A percentile compares a stretch with the other conserved stretches of the same genome.
Evolutionary conservation across 169 alveolate genomes (phyloP).

Genomic region (Theileria orientalis): DNA sequence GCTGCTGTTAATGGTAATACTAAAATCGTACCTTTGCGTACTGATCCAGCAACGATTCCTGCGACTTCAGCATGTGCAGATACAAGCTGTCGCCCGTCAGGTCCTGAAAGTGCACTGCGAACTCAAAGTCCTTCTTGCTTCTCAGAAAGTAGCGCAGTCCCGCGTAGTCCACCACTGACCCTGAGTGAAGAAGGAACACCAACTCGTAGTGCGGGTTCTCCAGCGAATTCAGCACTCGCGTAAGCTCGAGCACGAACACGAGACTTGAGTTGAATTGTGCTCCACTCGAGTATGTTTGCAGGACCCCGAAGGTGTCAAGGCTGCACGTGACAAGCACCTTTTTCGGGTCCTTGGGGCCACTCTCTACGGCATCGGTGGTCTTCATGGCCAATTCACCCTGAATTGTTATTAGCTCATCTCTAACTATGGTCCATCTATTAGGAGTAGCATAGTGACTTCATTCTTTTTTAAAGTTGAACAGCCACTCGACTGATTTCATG

Average conservation of each 20-base stretch:
- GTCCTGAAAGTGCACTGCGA: constrained; percentile 46
- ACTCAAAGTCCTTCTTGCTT: constrained; percentile 28
- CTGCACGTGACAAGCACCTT: constrained; percentile 15
- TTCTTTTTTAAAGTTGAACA: too few relatives aligned
- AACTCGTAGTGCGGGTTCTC: constrained; percentile 19
- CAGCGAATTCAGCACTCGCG: not conserved
- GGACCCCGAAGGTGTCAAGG: constrained; percentile 36
- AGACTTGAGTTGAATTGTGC: constrained; percentile 34
- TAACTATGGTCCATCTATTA: not conserved
- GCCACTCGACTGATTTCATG: too few relatives aligned
- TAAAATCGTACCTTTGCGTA: too few relatives aligned
- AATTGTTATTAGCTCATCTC: not conserved
- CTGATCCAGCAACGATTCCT: not conserved
- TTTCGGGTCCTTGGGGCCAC: not conserved
- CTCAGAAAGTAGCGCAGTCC: constrained; percentile 36
- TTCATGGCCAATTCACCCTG: not conserved
- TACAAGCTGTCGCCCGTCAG: constrained; percentile 25
- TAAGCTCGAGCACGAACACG: constrained; percentile 33
- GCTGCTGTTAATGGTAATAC: too few relatives aligned
- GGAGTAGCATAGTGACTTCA: too few relatives aligned
- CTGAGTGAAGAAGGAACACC: constrained; percentile 27
- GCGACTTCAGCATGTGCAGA: constrained; percentile 5
- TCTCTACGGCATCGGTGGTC: not conserved
- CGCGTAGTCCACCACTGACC: constrained; percentile 32
- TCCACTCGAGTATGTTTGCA: constrained; percentile 44